Conservation (phyloP, 805 yeast species). For the Candida tallmaniae region DNA sequence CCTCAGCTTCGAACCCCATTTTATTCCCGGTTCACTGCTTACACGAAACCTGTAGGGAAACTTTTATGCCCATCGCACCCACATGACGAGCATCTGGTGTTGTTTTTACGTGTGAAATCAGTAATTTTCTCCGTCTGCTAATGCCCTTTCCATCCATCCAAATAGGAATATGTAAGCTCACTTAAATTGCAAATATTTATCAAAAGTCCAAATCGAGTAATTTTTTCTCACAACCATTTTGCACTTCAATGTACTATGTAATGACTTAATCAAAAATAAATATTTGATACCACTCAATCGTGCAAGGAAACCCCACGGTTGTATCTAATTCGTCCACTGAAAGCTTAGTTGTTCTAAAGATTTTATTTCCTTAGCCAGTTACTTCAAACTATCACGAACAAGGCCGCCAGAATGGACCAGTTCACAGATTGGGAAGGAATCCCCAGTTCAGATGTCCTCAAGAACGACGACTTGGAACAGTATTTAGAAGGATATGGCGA, state of each 20-base stretch:
- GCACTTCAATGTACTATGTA: neutral
- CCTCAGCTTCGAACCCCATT: too few species aligned
- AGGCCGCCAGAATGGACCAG: conserved; percentile 17
- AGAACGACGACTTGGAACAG: conserved; percentile 51
- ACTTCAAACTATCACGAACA: too few species aligned
- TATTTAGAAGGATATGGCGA: conserved; percentile 41
- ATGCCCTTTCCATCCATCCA: too few species aligned
- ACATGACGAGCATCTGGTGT: too few species aligned
- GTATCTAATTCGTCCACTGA: neutral
- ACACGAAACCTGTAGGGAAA: too few species aligned
- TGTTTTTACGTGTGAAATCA: too few species aligned
- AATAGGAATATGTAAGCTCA: too few species aligned
- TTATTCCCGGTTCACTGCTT: too few species aligned
- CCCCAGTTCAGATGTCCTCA: conserved; percentile 38
- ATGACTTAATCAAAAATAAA: neutral
- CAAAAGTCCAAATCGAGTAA: conserved; percentile 3
- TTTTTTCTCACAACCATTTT: conserved; percentile 1
- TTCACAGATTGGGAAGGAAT: conserved; percentile 25
- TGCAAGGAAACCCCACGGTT: neutral
- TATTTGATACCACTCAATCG: neutral
- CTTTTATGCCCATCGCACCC: too few species aligned
- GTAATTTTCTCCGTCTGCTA: too few species aligned
- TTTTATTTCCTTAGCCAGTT: too few species aligned
- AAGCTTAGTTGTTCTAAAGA: neutral
- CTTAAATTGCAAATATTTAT: conserved; percentile 6